A percentile compares a stretch with the other conserved stretches of the same genome.
Evolutionary conservation across 257 asterid species (phyloP).

Genomic region (Parsonsia alboflavescens): DNA sequence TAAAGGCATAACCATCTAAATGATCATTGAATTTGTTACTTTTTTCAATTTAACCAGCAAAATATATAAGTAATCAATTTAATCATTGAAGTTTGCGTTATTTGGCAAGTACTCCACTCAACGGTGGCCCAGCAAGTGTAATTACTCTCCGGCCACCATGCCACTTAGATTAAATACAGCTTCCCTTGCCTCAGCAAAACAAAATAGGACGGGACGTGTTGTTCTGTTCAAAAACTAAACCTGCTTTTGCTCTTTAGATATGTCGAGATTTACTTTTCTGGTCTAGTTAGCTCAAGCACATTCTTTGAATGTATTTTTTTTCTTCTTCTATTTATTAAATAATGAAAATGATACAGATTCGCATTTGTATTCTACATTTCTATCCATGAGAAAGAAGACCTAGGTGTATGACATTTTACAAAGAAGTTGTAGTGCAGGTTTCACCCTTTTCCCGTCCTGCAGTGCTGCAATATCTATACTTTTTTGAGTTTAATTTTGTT

Average conservation of each 20-base stretch:
- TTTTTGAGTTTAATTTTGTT: not conserved
- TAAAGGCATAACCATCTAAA: no score
- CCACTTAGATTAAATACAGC: no score
- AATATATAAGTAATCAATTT: no score
- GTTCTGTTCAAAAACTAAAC: constrained; percentile 46
- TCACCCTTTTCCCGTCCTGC: not conserved
- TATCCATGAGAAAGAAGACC: not conserved
- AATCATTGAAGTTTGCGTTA: no score
- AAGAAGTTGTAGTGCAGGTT: not conserved
- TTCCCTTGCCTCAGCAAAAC: no score
- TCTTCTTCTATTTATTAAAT: no score
- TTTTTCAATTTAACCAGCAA: no score
- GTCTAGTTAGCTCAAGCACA: constrained; percentile 71
- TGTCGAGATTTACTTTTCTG: constrained; percentile 48
- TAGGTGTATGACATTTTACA: not conserved
- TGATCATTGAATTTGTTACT: no score
- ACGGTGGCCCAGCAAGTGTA: no score
- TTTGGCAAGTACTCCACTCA: no score
- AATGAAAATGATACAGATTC: not conserved
- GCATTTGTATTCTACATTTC: not conserved
- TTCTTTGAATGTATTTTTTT: not conserved
- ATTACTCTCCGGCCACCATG: no score
- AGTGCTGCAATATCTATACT: not conserved
- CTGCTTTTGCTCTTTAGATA: constrained; percentile 69
- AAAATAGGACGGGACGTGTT: constrained; percentile 54